Evolutionary conservation across 2,329 filamentous ascomycete species (phyloP), one percentile per base, ranked within the genome.

Genomic region (Fusarium incarnatum): DNA sequence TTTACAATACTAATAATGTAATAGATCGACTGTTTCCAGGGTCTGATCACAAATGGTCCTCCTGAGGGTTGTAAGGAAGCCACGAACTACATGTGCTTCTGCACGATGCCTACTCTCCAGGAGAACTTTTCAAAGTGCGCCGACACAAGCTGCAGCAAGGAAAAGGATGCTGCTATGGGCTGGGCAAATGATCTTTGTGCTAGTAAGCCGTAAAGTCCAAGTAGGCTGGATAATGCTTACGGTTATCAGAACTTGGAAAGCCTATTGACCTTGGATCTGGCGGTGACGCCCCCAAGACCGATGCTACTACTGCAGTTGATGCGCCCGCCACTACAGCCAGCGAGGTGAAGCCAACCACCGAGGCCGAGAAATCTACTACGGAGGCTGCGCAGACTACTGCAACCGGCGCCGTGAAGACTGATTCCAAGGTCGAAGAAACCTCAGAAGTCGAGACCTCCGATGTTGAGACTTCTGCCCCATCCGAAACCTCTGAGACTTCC

Each of bases 161-260:
- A 68, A 0, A 67, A 63, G 12, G 44, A 61, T 6, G 53, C 46
- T 3, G 70, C 75, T 18, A 54, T 76, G 28, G 27, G 23, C 11
- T 77, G 76, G 34, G 75, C 74, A 5, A 64, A 70, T 20, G 67
- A 73, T 27, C 64, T 77, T n/a, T 77, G 87, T 83, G n/a, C 8
- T 1, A 69, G 69, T 70, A 20, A 27, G 60, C 44, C 2, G 8
- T 10, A 13, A 2, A n/a, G 4, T 3, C 11, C 1, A 3, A 8
- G 5, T 18, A 13, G 3, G 9, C 0, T 7, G 2, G 1, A 3
- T 3, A 11, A 15, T n/a, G 7, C 61, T 70, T 22, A 69, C 15
- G 4, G 8, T 1, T 0, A 27, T 12, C 37, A 70, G 67, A 71
- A 25, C 63, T 71, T 11, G 67, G 67, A 11, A 63, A 59, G 13